A percentile compares a stretch with the other conserved stretches of the same genome.
These are phyloP conservation scores for Ceratocystis destructans DNA, from an alignment of 2,329 filamentous ascomycete species.

Conservation along the genomic window DNA sequence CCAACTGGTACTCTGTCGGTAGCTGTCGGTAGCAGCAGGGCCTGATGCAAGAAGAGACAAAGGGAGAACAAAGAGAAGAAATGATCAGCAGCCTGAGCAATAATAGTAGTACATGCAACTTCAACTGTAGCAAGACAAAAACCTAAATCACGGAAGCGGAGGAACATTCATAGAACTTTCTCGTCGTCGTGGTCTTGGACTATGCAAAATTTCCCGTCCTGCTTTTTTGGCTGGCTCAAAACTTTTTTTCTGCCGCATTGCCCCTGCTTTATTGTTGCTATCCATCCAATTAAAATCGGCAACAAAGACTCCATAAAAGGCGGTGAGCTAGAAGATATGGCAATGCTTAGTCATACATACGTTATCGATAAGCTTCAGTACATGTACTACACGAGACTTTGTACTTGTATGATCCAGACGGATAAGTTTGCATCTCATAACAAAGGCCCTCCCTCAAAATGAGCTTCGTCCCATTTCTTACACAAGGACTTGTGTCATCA, in stretches of 20 bases:
- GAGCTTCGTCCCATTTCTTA: neutral
- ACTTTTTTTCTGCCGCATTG: constrained; percentile 20
- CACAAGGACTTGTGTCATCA: neutral
- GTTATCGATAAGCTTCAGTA: neutral
- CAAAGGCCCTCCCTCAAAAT: no score
- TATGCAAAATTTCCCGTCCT: constrained; percentile 17
- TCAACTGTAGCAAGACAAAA: neutral
- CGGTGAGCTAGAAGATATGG: constrained; percentile 5
- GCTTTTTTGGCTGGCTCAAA: constrained; percentile 14
- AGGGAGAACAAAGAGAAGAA: neutral
- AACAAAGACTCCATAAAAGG: constrained; percentile 4
- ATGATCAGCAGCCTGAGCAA: neutral
- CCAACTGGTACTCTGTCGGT: neutral
- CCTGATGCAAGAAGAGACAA: neutral
- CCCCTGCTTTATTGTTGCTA: constrained; percentile 4
- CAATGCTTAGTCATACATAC: neutral
- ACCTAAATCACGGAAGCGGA: neutral
- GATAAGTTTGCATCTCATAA: neutral
- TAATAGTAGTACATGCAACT: neutral
- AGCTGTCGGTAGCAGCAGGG: neutral
- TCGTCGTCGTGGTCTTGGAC: neutral
- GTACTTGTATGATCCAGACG: neutral
- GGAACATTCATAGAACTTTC: neutral
- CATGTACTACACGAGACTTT: neutral
- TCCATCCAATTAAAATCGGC: constrained; percentile 11